Evolutionary conservation across 108 stramenopile species (phyloP), one percentile per base, ranked within the genome.

Genomic region (Craspedostauros australis): DNA sequence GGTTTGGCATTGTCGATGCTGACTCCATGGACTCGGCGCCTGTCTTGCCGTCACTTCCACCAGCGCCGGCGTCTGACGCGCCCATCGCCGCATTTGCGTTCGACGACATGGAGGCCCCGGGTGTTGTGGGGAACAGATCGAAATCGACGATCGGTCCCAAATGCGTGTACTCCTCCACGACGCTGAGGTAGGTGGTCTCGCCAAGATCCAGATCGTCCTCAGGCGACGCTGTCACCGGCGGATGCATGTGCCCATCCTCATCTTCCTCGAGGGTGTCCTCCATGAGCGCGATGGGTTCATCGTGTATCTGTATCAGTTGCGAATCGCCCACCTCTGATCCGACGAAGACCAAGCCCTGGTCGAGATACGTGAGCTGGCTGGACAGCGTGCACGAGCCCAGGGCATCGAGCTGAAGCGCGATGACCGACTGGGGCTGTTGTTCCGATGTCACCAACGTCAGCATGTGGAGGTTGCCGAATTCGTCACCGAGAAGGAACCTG

Each of bases 111-210:
- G n/a, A n/a, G n/a, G n/a, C n/a, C 16, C 25, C 25, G 5, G 50
- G 50, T 16, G 48, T 30, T 72, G 16, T 79, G 31, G 96, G 91
- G 1, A 93, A 74, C 43, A 97, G 58, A 63, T 92, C 91, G 72
- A 99, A 93, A 65, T 99, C 98, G 15, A 95, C 77, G 69, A 99
- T 97, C 14, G 98, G 98, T 4, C 96, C 96, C 40, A 97, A 62
- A 56, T 94, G 93, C 11, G 80, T 79, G 54, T 94, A 99, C 41
- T 93, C 92, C 55, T 96, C 95, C 50, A 96, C 44, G 1, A 95
- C 80, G 41, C 73, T 68, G 28, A 95, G 45, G 49, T 84, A 88
- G 2, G 84, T 82, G 4, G 69, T 70, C 19, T 74, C 66, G 27
- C 43, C 62, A 53, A 73, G 29, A 8, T 60, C 60, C 8, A 59